A percentile compares a stretch with the other conserved stretches of the same genome.
phyloP scores from a whole-genome alignment of 176 grass and related monocot species.

The Saccharum spontaneum region DNA sequence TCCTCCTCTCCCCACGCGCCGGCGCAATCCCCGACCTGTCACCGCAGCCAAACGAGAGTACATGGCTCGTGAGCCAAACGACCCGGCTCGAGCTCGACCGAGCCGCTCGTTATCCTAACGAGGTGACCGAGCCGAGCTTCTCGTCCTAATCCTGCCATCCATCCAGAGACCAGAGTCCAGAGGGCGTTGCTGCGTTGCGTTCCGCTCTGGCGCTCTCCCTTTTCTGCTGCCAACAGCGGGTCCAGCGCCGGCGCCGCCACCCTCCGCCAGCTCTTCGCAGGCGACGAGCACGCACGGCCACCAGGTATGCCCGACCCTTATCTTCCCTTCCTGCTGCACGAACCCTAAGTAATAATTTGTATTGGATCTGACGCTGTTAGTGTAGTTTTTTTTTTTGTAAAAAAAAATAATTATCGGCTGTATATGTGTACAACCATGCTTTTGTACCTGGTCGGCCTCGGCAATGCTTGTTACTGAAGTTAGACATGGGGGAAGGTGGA shows the following conservation, averaged over 20 bases:
- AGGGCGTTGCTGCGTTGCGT: background rate
- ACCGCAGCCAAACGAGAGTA: no score
- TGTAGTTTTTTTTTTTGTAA: background rate
- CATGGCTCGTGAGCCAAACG: no score
- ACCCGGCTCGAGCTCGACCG: no score
- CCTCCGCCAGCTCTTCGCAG: background rate
- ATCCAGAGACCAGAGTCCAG: background rate
- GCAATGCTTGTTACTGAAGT: background rate
- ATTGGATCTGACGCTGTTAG: background rate
- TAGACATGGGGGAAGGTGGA: slow-evolving; percentile 34
- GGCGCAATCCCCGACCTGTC: no score
- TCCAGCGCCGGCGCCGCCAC: background rate
- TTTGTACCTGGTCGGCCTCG: background rate
- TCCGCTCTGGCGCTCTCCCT: background rate
- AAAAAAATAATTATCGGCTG: background rate
- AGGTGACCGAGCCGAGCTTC: background rate
- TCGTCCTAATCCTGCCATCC: background rate
- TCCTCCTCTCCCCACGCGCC: no score
- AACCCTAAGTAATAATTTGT: background rate
- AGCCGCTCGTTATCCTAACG: no score
- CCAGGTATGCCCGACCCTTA: background rate
- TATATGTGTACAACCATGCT: background rate
- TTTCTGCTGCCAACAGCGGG: background rate
- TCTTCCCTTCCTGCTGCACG: background rate
- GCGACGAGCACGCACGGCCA: background rate